These are phyloP conservation scores for Meyerozyma guilliermondii DNA, from an alignment of 1,139 yeast genomes.

Conservation along the genomic window DNA sequence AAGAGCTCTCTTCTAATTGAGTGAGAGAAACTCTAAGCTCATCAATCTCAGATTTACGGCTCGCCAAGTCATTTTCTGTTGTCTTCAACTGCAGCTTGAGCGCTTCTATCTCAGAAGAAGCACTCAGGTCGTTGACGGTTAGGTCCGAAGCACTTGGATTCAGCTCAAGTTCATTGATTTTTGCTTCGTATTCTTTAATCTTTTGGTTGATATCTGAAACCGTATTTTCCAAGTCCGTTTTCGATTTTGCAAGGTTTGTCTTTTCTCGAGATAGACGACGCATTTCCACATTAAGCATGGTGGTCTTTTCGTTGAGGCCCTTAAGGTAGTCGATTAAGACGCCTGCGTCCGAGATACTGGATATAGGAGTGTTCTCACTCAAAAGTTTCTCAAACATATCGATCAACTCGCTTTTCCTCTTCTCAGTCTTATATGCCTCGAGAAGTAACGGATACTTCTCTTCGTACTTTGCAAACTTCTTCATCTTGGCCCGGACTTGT, in stretches of 20 bases:
- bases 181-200: constrained; percentile 1
- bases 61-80: constrained; percentile 5
- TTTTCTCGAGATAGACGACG: constrained; percentile 19
- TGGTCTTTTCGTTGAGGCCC: constrained; percentile 58
- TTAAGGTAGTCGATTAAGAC: constrained; percentile 64
- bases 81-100: constrained; percentile 8
- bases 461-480: constrained; percentile 82
- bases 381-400: constrained; percentile 63
- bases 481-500: constrained; percentile 55
- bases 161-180: constrained; percentile 6
- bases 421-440: constrained; percentile 81
- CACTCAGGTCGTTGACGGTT: no score
- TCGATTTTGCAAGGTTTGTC: constrained; percentile 10
- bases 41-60: constrained; percentile 4
- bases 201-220: constrained; percentile 10
- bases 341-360: constrained; percentile 68
- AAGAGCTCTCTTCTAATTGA: neutral
- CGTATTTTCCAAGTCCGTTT: constrained; percentile 7
- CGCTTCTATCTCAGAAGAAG: constrained; percentile 8
- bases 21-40: neutral
- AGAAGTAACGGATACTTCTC: constrained; percentile 78
- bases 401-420: constrained; percentile 61
- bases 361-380: constrained; percentile 76
- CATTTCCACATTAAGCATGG: constrained; percentile 52
- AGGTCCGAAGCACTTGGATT: constrained; percentile 6